Evolutionary conservation across 164 flowering plant genomes (phyloP).

Genomic region (Vitis vinifera): DNA sequence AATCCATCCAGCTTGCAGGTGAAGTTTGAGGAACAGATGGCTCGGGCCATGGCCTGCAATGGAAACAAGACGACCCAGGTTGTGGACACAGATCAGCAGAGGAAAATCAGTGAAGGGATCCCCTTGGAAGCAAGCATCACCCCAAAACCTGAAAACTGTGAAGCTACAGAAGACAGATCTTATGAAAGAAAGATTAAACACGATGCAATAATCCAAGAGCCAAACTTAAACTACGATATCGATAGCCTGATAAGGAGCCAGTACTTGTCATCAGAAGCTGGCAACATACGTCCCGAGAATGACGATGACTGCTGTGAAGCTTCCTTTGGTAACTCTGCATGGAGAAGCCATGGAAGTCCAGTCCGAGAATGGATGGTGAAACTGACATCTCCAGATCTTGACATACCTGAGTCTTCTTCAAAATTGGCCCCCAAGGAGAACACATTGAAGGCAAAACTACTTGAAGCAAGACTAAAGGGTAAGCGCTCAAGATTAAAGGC

Average conservation of each 20-base stretch:
- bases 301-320: constrained; percentile 20
- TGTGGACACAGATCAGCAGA: constrained; percentile 16
- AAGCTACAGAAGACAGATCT: constrained; percentile 14
- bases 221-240: constrained; percentile 15
- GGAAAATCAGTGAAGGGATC: constrained; percentile 11
- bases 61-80: constrained; percentile 21
- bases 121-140: constrained; percentile 21
- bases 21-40: constrained; percentile 47
- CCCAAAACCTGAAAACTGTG: constrained; percentile 26
- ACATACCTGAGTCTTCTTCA: constrained; percentile 26
- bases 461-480: constrained; percentile 43
- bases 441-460: constrained; percentile 42
- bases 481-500: constrained; percentile 30
- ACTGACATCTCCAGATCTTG: constrained; percentile 24
- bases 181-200: constrained; percentile 12
- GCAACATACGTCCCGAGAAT: constrained; percentile 17
- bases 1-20: constrained; percentile 34
- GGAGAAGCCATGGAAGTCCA: constrained; percentile 44
- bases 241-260: constrained; percentile 25
- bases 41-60: constrained; percentile 29
- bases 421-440: constrained; percentile 32
- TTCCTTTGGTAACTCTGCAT: constrained; percentile 25
- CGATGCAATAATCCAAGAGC: constrained; percentile 10
- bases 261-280: constrained; percentile 19
- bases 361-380: constrained; percentile 37